These are phyloP conservation scores for Teratosphaeria destructans DNA, from an alignment of 2,329 filamentous ascomycete species.

Conservation along the genomic window DNA sequence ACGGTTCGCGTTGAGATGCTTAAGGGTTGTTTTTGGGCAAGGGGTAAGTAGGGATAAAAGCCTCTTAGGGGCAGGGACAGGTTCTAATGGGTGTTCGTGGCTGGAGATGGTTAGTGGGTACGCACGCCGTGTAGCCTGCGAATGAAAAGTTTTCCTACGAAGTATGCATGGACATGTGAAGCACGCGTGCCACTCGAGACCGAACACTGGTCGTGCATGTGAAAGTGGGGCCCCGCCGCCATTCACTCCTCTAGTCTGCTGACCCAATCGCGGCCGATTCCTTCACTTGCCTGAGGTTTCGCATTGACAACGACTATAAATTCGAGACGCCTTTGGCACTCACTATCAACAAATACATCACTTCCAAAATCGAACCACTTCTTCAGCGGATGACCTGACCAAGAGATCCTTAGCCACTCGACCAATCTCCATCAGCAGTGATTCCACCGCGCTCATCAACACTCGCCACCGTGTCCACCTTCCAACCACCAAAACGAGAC, in stretches of 20 bases:
- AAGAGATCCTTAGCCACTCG: neutral
- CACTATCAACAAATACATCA: neutral
- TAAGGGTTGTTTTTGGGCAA: neutral
- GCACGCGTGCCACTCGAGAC: neutral
- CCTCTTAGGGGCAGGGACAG: neutral
- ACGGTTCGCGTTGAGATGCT: conserved; percentile 2
- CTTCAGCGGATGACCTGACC: neutral
- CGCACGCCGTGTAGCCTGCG: neutral
- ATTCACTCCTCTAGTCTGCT: neutral
- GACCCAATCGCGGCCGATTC: neutral
- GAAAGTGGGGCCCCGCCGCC: neutral
- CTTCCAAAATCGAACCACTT: neutral
- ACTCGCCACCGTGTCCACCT: neutral
- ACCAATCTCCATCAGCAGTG: neutral
- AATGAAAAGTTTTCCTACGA: neutral
- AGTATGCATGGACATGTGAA: neutral
- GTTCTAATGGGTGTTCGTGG: no score
- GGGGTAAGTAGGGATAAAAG: neutral
- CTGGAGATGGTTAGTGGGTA: neutral
- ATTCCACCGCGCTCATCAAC: no score
- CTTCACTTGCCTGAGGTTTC: neutral
- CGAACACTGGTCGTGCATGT: neutral
- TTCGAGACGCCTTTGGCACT: neutral
- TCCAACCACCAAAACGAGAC: no score
- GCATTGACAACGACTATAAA: neutral